phyloP scores from a whole-genome alignment of 148 eudicot genomes.

The Amaranthus palmeri region DNA sequence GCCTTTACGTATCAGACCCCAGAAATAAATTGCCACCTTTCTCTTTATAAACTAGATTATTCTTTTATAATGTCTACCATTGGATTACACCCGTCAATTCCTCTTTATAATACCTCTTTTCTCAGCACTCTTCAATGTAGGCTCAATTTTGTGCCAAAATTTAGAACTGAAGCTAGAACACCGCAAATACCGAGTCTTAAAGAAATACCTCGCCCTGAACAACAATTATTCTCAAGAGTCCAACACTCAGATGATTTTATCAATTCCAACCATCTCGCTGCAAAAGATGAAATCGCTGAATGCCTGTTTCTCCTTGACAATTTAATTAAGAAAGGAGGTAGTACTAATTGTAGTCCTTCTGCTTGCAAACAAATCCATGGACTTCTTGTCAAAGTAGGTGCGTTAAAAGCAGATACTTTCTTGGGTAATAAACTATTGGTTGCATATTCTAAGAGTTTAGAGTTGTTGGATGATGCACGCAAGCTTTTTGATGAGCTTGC shows the following conservation, averaged over 20 bases:
- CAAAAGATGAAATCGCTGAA: conserved; percentile 16
- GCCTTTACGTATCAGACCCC: background rate
- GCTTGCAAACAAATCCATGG: conserved; percentile 49
- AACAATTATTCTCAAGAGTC: background rate
- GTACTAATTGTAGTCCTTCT: conserved; percentile 1
- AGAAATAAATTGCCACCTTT: background rate
- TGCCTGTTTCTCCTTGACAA: conserved; percentile 21
- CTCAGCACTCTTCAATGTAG: conserved; percentile 12
- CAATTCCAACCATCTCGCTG: background rate
- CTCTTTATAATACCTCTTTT: conserved; percentile 7
- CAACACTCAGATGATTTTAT: conserved; percentile 15
- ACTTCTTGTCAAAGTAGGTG: conserved; percentile 38
- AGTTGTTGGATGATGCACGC: conserved; percentile 45
- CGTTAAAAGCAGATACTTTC: conserved; percentile 19
- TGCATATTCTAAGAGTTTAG: conserved; percentile 22
- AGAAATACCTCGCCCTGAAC: conserved; percentile 15
- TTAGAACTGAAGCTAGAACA: conserved; percentile 18
- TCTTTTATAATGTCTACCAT: conserved; percentile 18
- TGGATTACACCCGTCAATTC: conserved; percentile 20
- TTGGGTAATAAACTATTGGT: conserved; percentile 39
- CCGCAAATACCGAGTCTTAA: conserved; percentile 13
- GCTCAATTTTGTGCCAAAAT: conserved; percentile 16
- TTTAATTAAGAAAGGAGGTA: background rate
- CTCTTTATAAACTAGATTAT: background rate
- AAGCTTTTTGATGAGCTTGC: conserved; percentile 58